Evolutionary conservation across 352 stramenopile species (phyloP).

Genomic region (Albugo candida): DNA sequence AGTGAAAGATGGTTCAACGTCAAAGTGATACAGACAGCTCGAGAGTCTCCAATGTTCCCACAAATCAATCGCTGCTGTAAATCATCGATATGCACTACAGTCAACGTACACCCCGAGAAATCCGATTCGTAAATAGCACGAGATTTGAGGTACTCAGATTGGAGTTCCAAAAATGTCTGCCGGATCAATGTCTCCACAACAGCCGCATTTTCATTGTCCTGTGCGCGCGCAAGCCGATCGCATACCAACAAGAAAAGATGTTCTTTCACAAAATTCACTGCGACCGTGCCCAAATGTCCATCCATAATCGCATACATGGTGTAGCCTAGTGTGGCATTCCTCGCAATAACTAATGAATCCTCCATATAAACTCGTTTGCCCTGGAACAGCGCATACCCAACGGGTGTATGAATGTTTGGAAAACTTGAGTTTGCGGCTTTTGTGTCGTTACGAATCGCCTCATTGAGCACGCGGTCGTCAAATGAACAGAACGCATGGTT

Average conservation of each 20-base stretch:
- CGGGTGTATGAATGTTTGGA: background rate
- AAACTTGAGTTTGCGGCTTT: background rate
- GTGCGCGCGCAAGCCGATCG: background rate
- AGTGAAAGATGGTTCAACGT: conserved; percentile 1
- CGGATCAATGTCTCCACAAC: conserved; percentile 30
- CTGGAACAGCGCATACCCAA: conserved; percentile 62
- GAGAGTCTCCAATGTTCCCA: conserved; percentile 77
- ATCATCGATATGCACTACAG: conserved; percentile 45
- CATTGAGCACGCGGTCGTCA: conserved; percentile 12
- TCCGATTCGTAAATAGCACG: conserved; percentile 15
- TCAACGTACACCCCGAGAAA: conserved; percentile 71
- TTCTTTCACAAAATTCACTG: conserved; percentile 58
- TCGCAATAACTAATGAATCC: conserved; percentile 37
- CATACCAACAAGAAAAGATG: conserved; percentile 19
- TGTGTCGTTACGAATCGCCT: conserved; percentile 6
- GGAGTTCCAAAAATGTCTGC: conserved; percentile 54
- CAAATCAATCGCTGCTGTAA: conserved; percentile 26
- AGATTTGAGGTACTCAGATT: conserved; percentile 26
- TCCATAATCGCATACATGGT: conserved; percentile 91
- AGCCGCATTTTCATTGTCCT: background rate
- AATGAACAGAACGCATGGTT: conserved; percentile 35
- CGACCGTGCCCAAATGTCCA: conserved; percentile 82
- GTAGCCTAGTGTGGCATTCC: conserved; percentile 21
- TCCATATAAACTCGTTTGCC: conserved; percentile 87
- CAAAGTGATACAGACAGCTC: conserved; percentile 28